Conservation (phyloP, 2,329 filamentous ascomycete genomes). For the Fusarium duplospermum region DNA sequence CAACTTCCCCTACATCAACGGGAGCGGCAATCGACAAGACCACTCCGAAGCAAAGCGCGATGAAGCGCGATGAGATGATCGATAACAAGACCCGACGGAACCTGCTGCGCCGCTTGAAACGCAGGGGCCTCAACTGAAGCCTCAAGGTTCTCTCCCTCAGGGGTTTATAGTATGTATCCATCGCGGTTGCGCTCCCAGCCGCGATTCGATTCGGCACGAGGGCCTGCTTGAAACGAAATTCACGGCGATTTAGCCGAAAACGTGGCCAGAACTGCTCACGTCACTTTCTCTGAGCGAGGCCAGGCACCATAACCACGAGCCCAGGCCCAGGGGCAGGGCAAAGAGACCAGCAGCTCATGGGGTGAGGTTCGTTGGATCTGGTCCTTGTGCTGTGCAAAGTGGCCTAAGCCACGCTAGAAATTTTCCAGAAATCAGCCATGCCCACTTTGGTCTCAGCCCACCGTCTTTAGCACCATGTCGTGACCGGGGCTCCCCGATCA, state of each 20-base stretch:
- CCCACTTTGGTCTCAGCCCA: constrained; percentile 8
- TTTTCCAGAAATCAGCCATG: constrained; percentile 40
- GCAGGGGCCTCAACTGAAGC: background rate
- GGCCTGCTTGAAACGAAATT: background rate
- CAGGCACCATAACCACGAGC: background rate
- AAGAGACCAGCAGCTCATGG: constrained; percentile 19
- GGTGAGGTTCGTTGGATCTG: constrained; percentile 38
- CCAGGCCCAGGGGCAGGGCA: background rate
- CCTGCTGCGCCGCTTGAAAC: background rate
- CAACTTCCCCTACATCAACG: background rate
- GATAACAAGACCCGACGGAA: background rate
- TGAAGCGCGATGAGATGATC: constrained; percentile 9
- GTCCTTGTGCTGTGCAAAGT: constrained; percentile 12
- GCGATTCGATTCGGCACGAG: background rate
- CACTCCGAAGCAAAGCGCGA: constrained; percentile 1
- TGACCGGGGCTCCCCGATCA: constrained; percentile 10
- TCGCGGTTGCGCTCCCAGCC: background rate
- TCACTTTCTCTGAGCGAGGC: constrained; percentile 8
- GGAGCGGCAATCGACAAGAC: background rate
- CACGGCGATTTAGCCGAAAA: background rate
- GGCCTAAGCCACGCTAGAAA: constrained; percentile 42
- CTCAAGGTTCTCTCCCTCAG: background rate
- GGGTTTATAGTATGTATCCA: background rate
- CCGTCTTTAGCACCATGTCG: background rate
- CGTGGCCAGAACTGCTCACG: constrained; percentile 4